Percentiles rank a stretch among this genome's conserved stretches.
Evolutionary conservation across 768 basidiomycete genomes (phyloP).

Genomic region (Suillus tomentosus): DNA sequence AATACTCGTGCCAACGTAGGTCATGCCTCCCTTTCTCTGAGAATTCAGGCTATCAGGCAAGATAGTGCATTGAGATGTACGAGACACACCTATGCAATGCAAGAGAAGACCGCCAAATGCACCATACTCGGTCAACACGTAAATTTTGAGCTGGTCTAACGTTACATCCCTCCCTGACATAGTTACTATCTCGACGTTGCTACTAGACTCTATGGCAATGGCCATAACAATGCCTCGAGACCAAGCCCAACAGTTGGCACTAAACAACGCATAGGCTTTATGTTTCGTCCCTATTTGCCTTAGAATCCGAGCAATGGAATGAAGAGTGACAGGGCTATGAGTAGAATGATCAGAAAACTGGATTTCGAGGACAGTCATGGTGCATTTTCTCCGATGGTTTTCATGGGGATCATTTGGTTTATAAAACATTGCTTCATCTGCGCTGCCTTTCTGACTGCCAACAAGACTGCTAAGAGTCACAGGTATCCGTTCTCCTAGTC

Average conservation of each 20-base stretch:
- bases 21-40: conserved; percentile 3
- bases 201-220: not conserved
- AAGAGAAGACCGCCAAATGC: not conserved
- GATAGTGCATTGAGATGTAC: not conserved
- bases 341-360: conserved; percentile 1
- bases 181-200: not conserved
- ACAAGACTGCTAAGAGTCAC: not conserved
- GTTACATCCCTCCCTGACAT: not conserved
- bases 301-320: conserved; percentile 1
- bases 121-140: conserved; percentile 4
- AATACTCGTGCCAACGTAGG: conserved; percentile 2
- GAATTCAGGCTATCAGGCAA: not conserved
- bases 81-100: not conserved
- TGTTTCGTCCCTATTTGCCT: not conserved
- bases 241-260: conserved; percentile 8
- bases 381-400: not conserved
- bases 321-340: not conserved
- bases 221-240: conserved; percentile 4
- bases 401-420: not conserved
- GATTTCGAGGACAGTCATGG: conserved; percentile 4
- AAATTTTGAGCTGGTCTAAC: not conserved
- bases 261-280: conserved; percentile 1
- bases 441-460: conserved; percentile 5
- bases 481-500: not conserved
- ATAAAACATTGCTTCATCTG: conserved; percentile 5